Evolutionary conservation across 2,329 filamentous ascomycete genomes (phyloP).

Genomic region (Trichophyton benhamiae): DNA sequence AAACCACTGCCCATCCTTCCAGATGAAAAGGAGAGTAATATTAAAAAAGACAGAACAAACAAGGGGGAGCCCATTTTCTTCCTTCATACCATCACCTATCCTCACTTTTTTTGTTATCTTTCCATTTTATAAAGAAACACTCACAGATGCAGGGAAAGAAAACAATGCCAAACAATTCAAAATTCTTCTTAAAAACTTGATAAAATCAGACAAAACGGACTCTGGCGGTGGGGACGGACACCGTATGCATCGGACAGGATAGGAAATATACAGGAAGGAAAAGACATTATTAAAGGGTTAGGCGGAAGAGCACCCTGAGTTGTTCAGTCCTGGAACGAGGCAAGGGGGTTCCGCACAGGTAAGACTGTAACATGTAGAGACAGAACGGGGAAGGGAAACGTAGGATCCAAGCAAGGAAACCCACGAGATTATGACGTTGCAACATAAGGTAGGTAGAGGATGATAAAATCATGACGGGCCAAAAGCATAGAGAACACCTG

Average conservation of each 20-base stretch:
- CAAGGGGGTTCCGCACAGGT: neutral
- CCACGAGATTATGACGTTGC: neutral
- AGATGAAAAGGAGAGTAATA: neutral
- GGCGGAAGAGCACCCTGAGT: neutral
- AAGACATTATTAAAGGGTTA: slow-evolving; percentile 3
- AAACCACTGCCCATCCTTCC: neutral
- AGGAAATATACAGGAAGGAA: neutral
- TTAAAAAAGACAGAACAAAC: neutral
- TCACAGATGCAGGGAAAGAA: neutral
- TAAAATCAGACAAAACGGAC: neutral
- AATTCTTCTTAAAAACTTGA: neutral
- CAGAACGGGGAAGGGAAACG: neutral
- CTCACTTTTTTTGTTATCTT: neutral
- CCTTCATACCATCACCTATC: neutral
- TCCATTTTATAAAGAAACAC: neutral
- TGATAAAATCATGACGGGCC: neutral
- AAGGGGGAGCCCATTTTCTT: neutral
- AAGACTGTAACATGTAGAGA: neutral
- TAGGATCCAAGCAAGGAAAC: neutral
- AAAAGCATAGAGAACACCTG: neutral
- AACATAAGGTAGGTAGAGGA: slow-evolving; percentile 1
- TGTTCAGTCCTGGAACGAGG: slow-evolving; percentile 2
- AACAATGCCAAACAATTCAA: neutral
- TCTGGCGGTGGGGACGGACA: neutral
- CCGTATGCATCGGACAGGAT: neutral